These are phyloP conservation scores for Umbelopsis sp. DNA, from an alignment of 192 early-diverging fungal genomes.

Conservation along the genomic window DNA sequence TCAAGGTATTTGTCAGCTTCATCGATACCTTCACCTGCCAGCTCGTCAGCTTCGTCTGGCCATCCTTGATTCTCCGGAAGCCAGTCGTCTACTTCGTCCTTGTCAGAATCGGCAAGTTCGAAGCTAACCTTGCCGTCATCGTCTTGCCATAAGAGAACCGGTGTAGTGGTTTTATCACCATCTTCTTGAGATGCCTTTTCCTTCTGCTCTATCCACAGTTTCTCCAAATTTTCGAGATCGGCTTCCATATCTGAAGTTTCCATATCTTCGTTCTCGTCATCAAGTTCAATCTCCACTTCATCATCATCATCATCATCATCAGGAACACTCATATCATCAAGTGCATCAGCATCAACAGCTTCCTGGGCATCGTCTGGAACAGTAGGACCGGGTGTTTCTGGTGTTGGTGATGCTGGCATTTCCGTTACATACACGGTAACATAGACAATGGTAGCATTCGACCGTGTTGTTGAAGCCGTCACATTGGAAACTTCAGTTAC, in stretches of 20 bases:
- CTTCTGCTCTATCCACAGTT: constrained; percentile 4
- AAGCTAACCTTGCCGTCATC: not conserved
- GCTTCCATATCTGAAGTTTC: constrained; percentile 3
- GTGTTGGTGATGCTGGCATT: not conserved
- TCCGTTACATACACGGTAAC: not conserved
- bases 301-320: not conserved
- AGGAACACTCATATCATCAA: not conserved
- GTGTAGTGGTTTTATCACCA: not conserved
- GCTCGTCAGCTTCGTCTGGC: not conserved
- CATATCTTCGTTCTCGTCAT: not conserved
- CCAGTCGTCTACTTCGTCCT: not conserved
- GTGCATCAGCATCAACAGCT: not conserved
- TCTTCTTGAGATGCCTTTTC: not conserved
- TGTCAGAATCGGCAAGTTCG: not conserved
- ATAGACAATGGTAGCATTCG: not conserved
- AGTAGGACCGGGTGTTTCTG: not conserved
- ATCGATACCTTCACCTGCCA: not conserved
- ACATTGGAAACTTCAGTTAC: not conserved
- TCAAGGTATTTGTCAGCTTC: not conserved
- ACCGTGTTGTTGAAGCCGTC: not conserved
- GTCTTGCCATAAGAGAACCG: not conserved
- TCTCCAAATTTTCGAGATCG: constrained; percentile 11
- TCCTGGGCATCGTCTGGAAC: not conserved
- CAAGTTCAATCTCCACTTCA: not conserved
- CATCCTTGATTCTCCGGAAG: not conserved